Evolutionary conservation across 2,329 filamentous ascomycete genomes (phyloP), one percentile per base, ranked within the genome.

Genomic region (Fusarium sp.): DNA sequence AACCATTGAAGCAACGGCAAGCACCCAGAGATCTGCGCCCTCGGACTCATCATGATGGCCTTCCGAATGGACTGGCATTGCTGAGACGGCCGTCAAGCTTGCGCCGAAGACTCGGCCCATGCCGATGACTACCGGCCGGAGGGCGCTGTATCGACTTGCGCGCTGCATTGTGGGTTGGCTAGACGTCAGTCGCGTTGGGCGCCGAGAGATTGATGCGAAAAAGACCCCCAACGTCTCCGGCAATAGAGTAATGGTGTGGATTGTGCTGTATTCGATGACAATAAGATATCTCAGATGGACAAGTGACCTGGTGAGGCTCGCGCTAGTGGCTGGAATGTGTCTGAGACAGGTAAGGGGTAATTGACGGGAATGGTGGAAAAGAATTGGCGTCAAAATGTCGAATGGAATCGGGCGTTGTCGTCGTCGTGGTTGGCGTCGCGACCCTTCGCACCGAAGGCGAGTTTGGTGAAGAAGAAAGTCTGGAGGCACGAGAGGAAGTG

Each of bases 21-120:
- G 94, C 47, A 95, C 84, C 92, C 93, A 97, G 72, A 97, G 83
- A 53, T 88, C 87, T 8, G 90, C 87, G 66, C 92, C 91, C 27
- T 87, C 83, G 8, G 82, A 80, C 58, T 89, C 84, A 5, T 86
- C 84, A 23, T 39, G 36, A 37, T 85, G 78, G 47, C 82, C 82
- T 31, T 75, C 78, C 36, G 72, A 62, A 12, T 73, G 68, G 40
- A 87, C 60, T 2, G 87, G 86, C 15, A 84, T 84, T 11, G 86
- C 85, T 6, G 84, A 79, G 40, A 83, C 86, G 11, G 82, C 85
- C 16, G 83, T 83, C 28, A 89, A 72, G 64, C 84, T 81, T 58
- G 85, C 78, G 62, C 84, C 85, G 30, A 88, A 74, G n/a, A 87
- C 76, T 67, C 86, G 85, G 18, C 84, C 82, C 54, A 89, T 73